Conservation (phyloP, 805 yeast species). For the Starmerella scarabaei region DNA sequence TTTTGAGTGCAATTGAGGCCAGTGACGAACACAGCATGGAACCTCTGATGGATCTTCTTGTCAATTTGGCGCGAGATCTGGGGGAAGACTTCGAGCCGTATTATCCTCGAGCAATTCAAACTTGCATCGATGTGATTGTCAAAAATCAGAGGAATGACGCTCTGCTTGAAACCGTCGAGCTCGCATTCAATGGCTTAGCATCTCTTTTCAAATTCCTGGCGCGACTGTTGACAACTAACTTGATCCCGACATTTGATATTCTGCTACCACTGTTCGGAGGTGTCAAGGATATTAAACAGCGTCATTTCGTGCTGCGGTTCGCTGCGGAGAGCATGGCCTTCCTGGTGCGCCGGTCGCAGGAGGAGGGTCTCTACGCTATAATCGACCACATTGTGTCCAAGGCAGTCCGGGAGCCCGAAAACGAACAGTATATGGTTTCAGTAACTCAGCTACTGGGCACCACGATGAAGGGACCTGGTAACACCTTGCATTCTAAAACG, state of each 20-base stretch:
- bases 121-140: constrained; percentile 39
- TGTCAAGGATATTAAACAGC: constrained; percentile 34
- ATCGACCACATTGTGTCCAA: constrained; percentile 31
- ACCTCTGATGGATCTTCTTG: constrained; percentile 63
- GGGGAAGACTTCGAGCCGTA: constrained; percentile 79
- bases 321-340: constrained; percentile 86
- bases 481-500: constrained; percentile 63
- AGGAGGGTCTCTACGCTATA: constrained; percentile 35
- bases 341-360: constrained; percentile 53
- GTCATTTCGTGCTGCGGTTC: constrained; percentile 46
- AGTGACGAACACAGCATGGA: constrained; percentile 64
- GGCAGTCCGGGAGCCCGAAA: constrained; percentile 26
- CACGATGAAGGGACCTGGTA: constrained; percentile 58
- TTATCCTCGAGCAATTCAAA: constrained; percentile 40
- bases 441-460: constrained; percentile 54
- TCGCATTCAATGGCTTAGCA: constrained; percentile 74
- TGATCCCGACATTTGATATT: constrained; percentile 54
- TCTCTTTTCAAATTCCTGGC: constrained; percentile 80
- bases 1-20: constrained; percentile 36
- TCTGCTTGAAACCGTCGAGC: constrained; percentile 52
- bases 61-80: constrained; percentile 82
- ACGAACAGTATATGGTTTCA: constrained; percentile 42
- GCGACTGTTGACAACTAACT: constrained; percentile 45
- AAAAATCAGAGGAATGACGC: constrained; percentile 31
- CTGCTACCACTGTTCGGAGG: constrained; percentile 51